Percentiles rank a stretch among this genome's conserved stretches.
These are phyloP conservation scores for Phoenix roebelenii DNA, from an alignment of 176 grass and related monocot genomes.

Conservation along the genomic window DNA sequence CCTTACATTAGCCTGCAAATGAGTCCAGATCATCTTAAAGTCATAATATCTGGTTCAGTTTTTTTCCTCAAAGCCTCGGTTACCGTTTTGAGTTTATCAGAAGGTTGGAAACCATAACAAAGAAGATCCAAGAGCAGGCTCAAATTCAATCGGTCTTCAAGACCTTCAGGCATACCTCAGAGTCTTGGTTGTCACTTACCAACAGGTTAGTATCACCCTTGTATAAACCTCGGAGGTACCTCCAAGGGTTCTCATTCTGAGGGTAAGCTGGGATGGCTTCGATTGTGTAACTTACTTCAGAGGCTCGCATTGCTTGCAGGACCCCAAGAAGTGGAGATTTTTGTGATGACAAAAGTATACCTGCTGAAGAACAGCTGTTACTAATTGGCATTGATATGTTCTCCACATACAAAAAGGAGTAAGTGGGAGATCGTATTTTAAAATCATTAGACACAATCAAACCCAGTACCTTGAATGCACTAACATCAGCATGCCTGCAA, in stretches of 20 bases:
- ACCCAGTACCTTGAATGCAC: no score
- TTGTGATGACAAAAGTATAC: slow-evolving; percentile 82
- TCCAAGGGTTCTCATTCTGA: slow-evolving; percentile 90
- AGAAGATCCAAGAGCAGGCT: slow-evolving; percentile 70
- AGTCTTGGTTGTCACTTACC: slow-evolving; percentile 41
- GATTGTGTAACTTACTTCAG: slow-evolving; percentile 73
- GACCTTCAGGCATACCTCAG: slow-evolving; percentile 58
- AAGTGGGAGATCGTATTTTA: no score
- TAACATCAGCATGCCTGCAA: no score
- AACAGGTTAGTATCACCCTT: slow-evolving; percentile 52
- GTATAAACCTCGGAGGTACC: slow-evolving; percentile 71
- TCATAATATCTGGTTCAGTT: slow-evolving; percentile 5
- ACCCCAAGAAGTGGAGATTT: slow-evolving; percentile 63
- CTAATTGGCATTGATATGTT: no score
- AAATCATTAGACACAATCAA: no score
- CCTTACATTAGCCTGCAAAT: no score
- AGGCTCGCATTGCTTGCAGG: slow-evolving; percentile 54
- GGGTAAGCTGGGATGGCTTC: slow-evolving; percentile 55
- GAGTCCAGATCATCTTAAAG: no score
- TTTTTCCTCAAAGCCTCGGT: slow-evolving; percentile 28
- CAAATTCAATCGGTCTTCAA: slow-evolving; percentile 46
- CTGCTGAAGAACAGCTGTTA: slow-evolving; percentile 28
- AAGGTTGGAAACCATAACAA: slow-evolving; percentile 53
- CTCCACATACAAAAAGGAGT: no score
- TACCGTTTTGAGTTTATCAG: slow-evolving; percentile 38